Conservation (phyloP, 257 asterid species). For the Apocynum venetum region DNA sequence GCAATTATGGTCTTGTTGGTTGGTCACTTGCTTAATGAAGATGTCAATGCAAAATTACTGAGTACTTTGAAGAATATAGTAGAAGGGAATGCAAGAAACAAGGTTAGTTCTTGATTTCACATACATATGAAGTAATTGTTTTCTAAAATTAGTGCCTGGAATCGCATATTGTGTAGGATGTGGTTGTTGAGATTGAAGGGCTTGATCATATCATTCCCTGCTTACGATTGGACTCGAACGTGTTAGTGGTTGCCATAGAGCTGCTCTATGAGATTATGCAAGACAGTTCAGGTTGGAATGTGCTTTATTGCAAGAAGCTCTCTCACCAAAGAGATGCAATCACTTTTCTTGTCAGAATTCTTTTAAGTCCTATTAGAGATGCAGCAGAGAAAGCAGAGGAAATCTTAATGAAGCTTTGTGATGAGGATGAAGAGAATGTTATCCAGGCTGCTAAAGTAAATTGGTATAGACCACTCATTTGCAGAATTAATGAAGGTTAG, state of each 20-base stretch:
- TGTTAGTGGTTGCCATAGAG: constrained; percentile 40
- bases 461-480: constrained; percentile 50
- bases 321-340: constrained; percentile 34
- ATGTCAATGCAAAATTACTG: constrained; percentile 27
- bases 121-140: neutral
- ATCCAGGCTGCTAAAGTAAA: constrained; percentile 46
- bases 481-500: constrained; percentile 43
- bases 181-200: constrained; percentile 45
- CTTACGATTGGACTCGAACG: constrained; percentile 25
- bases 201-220: constrained; percentile 35
- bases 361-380: constrained; percentile 19
- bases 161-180: constrained; percentile 27
- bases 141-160: neutral
- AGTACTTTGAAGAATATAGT: constrained; percentile 37
- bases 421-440: constrained; percentile 41
- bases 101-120: constrained; percentile 32
- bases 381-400: constrained; percentile 30
- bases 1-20: constrained; percentile 29
- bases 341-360: constrained; percentile 33
- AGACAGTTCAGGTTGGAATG: constrained; percentile 46
- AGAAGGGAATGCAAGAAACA: constrained; percentile 54
- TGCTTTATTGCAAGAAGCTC: constrained; percentile 34
- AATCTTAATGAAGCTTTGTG: constrained; percentile 45
- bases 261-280: constrained; percentile 48
- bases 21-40: constrained; percentile 17